These are phyloP conservation scores for Sclerotinia nivalis DNA, from an alignment of 2,329 filamentous ascomycete genomes.

Conservation along the genomic window DNA sequence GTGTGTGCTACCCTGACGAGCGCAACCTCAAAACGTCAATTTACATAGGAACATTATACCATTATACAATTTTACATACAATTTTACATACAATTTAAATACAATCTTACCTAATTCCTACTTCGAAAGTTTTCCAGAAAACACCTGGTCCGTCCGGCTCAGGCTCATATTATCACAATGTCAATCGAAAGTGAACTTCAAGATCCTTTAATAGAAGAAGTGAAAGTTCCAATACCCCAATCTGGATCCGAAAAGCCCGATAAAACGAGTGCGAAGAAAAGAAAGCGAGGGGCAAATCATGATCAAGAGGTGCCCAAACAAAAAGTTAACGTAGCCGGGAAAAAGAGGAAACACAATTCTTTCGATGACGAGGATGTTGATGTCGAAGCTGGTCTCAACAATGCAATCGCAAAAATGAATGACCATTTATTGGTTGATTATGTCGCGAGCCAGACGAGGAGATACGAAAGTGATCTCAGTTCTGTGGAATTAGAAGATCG, in stretches of 20 bases:
- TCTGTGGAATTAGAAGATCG: slow-evolving; percentile 81
- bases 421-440: slow-evolving; percentile 81
- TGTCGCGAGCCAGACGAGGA: slow-evolving; percentile 73
- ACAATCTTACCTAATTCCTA: background rate
- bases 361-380: slow-evolving; percentile 61
- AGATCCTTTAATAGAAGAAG: slow-evolving; percentile 38
- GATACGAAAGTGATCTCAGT: slow-evolving; percentile 79
- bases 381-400: slow-evolving; percentile 74
- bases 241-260: slow-evolving; percentile 27
- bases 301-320: slow-evolving; percentile 25
- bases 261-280: slow-evolving; percentile 35
- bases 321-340: slow-evolving; percentile 43
- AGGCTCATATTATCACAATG: slow-evolving; percentile 30
- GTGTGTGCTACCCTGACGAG: background rate
- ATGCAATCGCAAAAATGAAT: slow-evolving; percentile 79
- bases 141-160: background rate
- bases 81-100: background rate
- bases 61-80: background rate
- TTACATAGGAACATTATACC: background rate
- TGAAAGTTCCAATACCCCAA: slow-evolving; percentile 32
- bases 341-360: slow-evolving; percentile 52
- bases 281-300: slow-evolving; percentile 35
- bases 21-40: background rate
- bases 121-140: background rate
- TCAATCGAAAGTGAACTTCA: slow-evolving; percentile 34